Base-by-base conservation (phyloP, 2,329 filamentous ascomycete species). In the Sporothrix brunneoviolacea region DNA sequence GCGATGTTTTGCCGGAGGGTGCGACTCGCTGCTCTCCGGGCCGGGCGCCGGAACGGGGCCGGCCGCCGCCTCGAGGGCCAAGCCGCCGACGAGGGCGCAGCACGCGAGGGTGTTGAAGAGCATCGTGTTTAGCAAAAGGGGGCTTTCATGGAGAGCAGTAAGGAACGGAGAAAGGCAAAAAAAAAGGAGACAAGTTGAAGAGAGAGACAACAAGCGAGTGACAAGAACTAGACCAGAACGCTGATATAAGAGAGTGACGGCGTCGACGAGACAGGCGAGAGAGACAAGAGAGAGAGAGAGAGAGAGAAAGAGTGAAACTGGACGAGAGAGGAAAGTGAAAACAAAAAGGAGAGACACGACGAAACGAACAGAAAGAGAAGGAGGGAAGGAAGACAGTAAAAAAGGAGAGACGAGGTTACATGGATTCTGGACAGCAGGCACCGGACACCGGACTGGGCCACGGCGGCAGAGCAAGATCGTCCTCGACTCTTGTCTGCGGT, bases 61-160 rank as follows among this genome's bases (percentile, higher is more conserved):
- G n/a, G 54, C 54, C 2, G 50, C 42, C 8, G 47, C 45, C 32
- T 52, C 54, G 21, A 55, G 37, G n/a, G 49, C 54, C 30, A 54
- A 33, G 40, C 54, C 36, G 30, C 54, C 48, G 12, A 49, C 54
- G 15, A 54, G 45, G 30, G 42, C 49, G 22, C 19, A 36, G 30
- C 37, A 38, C 9, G 49, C 33, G 21, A 56, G 36, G 21, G 40
- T 42, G 46, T 51, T 51, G 52, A 54, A 52, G 15, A 47, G 47
- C 54, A 56, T 56, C 22, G 12, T 16, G 4, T 46, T 19, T 40
- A 39, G 8, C 10, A 15, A 9, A 18, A 43, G 12, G 30, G 2
- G 24, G 13, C 9, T 18, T n/a, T 40, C 27, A 46, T 35, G 36
- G 21, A 24, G 16, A 10, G 44, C n/a, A 8, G 18, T 24, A n/a